These are phyloP conservation scores for Sphagnum tenellum DNA, from an alignment of 225 moss, liverwort and hornwort species.

Conservation along the genomic window DNA sequence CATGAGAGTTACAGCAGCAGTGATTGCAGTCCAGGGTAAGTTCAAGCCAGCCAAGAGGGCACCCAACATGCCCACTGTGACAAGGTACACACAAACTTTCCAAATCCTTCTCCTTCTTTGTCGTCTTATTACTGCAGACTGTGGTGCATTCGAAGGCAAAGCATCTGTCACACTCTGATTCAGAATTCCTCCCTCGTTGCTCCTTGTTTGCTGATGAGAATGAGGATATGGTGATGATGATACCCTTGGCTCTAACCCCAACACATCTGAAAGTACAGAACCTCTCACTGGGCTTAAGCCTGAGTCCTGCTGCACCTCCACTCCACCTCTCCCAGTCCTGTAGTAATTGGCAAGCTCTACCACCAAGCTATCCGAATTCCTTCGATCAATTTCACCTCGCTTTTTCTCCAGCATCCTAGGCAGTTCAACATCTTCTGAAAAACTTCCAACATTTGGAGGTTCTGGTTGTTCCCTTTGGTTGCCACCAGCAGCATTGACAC, in stretches of 20 bases:
- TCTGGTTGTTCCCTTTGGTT: background rate
- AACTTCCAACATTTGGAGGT: background rate
- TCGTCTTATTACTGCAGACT: background rate
- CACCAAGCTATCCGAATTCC: slow-evolving; percentile 1
- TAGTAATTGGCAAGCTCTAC: slow-evolving; percentile 1
- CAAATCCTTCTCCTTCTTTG: slow-evolving; percentile 13
- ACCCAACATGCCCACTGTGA: slow-evolving; percentile 76
- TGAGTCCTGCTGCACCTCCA: too few relatives aligned
- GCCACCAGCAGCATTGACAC: background rate
- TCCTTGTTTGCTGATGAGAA: too few relatives aligned
- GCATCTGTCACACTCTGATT: too few relatives aligned
- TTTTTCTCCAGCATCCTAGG: background rate
- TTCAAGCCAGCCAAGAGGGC: slow-evolving; percentile 73
- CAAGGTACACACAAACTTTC: slow-evolving; percentile 45
- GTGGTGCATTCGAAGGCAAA: too few relatives aligned
- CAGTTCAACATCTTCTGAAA: background rate
- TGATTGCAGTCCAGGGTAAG: slow-evolving; percentile 71
- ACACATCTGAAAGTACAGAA: background rate
- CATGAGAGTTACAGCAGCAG: slow-evolving; percentile 65
- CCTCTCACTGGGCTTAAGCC: background rate
- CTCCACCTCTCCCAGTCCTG: slow-evolving; percentile 1
- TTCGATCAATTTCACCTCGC: background rate
- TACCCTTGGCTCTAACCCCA: background rate
- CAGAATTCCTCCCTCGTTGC: too few relatives aligned
- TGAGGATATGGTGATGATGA: background rate